These are phyloP conservation scores for Saccharomycopsis sp. DNA, from an alignment of 805 yeast genomes.

Conservation along the genomic window DNA sequence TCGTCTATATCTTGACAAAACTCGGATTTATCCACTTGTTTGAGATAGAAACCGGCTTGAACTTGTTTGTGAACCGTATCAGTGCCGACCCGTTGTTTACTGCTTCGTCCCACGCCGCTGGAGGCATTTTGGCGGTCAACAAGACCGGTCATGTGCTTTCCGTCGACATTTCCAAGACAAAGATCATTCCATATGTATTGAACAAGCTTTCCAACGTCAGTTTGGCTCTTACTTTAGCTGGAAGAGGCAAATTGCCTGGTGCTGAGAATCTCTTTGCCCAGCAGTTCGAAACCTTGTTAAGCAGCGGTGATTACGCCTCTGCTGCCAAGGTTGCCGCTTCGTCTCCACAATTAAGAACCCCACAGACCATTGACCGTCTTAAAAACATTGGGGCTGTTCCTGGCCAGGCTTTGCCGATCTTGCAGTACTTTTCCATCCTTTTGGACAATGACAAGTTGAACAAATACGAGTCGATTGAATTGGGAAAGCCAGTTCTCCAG, in stretches of 20 bases:
- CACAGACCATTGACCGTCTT: constrained; percentile 87
- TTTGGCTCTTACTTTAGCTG: constrained; percentile 80
- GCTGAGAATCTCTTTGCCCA: constrained; percentile 88
- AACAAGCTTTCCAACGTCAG: constrained; percentile 80
- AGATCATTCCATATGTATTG: constrained; percentile 83
- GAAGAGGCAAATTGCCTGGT: constrained; percentile 96
- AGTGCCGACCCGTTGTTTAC: constrained; percentile 94
- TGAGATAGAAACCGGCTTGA: constrained; percentile 87
- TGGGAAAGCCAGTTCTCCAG: constrained; percentile 91
- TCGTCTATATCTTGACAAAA: constrained; percentile 85
- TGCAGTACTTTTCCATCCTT: constrained; percentile 85
- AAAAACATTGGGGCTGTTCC: constrained; percentile 87
- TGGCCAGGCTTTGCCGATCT: constrained; percentile 89
- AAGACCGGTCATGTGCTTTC: constrained; percentile 92
- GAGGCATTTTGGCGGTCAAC: constrained; percentile 90
- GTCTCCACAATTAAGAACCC: constrained; percentile 87
- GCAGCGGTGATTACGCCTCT: constrained; percentile 78
- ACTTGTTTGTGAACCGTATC: constrained; percentile 91
- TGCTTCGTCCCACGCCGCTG: constrained; percentile 62
- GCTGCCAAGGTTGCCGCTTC: constrained; percentile 98
- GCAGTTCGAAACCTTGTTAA: constrained; percentile 81
- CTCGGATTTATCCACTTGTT: constrained; percentile 94
- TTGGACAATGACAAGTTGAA: constrained; percentile 90
- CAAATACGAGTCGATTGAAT: constrained; percentile 87
- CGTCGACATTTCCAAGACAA: constrained; percentile 79